Evolutionary conservation across 352 stramenopile genomes (phyloP), one percentile per base, ranked within the genome.

Genomic region (Peronospora farinosa): DNA sequence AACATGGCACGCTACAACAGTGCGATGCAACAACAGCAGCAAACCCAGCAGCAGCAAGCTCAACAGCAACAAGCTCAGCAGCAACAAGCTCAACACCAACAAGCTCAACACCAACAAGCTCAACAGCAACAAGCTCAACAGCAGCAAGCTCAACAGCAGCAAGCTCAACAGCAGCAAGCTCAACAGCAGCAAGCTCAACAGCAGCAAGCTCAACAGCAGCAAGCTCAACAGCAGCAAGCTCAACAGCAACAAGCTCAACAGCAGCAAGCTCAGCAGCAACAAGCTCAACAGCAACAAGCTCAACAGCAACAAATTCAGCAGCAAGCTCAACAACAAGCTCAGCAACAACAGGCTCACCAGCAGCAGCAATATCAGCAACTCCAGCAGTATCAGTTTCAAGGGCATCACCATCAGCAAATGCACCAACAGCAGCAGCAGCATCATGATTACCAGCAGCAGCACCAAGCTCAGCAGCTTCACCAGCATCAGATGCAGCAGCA

Each of bases 1-100:
- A 84, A 76, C 44, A 69, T 80, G 35, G 78, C 74, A 2, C 71
- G 77, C 16, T 90, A 90, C 60, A 84, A 78, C 41, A 81, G 49
- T 47, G 74, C 66, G 23, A 84, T 88, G 48, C 79, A 91, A 49
- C 75, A 88, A 37, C 62, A 76, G 16, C 63, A 76, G n/a, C 68
- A 78, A 51, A 51, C 54, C 9, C 72, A 79, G n/a, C 69, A 69
- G 19, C 57, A 75, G 35, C 56, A 67, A 16, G 31, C 12, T 4
- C 46, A 70, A 6, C 55, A 68, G 6, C 52, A 72, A 4, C 59
- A 53, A 60, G 12, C 46, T 6, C 66, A 79, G 6, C 67, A 78
- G 19, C 60, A 69, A 1, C 60, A 69, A 50, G 47, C 56, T 7
- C 61, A 69, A 15, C 60, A 68, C 30, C 56, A 37, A 0, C 31